These are phyloP conservation scores for Beauveria medogensis DNA, from an alignment of 2,329 filamentous ascomycete species.

Conservation along the genomic window DNA sequence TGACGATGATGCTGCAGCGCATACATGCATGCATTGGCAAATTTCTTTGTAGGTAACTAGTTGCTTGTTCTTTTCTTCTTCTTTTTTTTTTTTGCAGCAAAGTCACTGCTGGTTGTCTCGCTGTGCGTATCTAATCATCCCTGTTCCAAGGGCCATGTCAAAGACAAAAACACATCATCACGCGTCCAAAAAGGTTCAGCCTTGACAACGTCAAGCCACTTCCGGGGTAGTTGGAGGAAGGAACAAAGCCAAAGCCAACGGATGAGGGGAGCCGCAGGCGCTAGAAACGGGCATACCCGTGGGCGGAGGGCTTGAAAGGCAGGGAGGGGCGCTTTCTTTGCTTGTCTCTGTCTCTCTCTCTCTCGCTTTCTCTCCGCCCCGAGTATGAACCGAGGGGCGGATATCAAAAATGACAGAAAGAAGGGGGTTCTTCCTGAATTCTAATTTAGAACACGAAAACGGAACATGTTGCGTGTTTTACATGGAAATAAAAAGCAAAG, in stretches of 20 bases:
- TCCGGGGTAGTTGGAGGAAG: no score
- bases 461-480: no score
- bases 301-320: not conserved
- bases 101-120: no score
- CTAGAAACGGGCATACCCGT: constrained; percentile 9
- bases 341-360: no score
- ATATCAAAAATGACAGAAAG: not conserved
- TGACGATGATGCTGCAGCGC: not conserved
- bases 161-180: not conserved
- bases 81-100: not conserved
- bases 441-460: no score
- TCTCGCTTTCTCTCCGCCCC: not conserved
- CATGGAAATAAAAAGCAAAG: no score
- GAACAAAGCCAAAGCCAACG: not conserved
- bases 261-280: constrained; percentile 2
- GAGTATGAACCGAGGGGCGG: not conserved
- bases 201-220: not conserved
- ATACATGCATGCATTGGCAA: constrained; percentile 7
- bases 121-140: no score
- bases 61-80: not conserved
- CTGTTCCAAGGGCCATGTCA: not conserved
- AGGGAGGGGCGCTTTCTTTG: not conserved
- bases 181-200: not conserved
- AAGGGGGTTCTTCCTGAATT: no score
- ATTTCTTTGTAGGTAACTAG: not conserved